Conservation (phyloP, 2,329 filamentous ascomycete species). For the Microcyclosporella mali region DNA sequence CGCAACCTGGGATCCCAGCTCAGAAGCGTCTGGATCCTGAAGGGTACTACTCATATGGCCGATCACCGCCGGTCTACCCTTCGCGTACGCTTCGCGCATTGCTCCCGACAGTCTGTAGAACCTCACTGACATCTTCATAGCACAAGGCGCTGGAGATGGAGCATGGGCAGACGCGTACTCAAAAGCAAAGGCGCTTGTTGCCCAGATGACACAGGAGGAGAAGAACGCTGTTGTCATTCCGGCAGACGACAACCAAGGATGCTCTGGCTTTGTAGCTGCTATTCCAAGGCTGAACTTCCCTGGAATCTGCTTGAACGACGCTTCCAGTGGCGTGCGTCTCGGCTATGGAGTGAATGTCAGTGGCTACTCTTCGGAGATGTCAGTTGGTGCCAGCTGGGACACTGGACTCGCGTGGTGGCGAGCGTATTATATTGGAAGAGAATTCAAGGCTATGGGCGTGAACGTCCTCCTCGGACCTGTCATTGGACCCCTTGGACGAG, state of each 20-base stretch:
- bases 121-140: conserved; percentile 6
- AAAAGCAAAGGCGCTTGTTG: conserved; percentile 36
- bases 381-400: conserved; percentile 35
- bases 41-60: conserved; percentile 27
- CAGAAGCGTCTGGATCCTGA: conserved; percentile 19
- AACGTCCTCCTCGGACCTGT: conserved; percentile 29
- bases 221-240: conserved; percentile 37
- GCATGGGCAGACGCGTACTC: conserved; percentile 36
- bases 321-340: conserved; percentile 32
- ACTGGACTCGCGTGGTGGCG: conserved; percentile 28
- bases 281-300: conserved; percentile 35
- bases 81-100: conserved; percentile 15
- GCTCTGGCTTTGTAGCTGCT: conserved; percentile 50
- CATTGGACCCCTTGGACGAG: conserved; percentile 27
- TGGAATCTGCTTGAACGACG: conserved; percentile 39
- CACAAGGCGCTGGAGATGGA: conserved; percentile 18
- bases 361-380: conserved; percentile 34
- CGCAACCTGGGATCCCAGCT: conserved; percentile 7
- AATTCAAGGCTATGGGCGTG: conserved; percentile 28
- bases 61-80: conserved; percentile 27
- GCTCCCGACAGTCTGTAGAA: background rate
- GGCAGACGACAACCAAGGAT: conserved; percentile 19
- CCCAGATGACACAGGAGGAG: conserved; percentile 34
- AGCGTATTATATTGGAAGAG: conserved; percentile 29
- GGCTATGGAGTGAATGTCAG: conserved; percentile 50